These are phyloP conservation scores for Rhodotorula glutinis DNA, from an alignment of 1,284 basidiomycete species.

Conservation along the genomic window DNA sequence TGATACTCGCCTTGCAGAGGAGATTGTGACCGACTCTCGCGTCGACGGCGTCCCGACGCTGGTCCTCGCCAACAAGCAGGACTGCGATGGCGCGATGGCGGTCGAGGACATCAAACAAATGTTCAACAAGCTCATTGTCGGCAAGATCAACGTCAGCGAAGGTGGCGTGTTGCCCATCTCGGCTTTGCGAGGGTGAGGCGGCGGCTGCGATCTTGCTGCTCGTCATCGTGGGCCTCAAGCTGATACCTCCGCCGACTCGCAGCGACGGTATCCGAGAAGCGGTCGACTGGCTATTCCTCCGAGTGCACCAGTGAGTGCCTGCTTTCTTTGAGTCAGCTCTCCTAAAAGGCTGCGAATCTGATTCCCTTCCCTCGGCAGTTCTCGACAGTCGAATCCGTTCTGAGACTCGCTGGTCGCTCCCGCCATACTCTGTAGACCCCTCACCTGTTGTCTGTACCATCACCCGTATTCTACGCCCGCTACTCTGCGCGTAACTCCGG, in stretches of 20 bases:
- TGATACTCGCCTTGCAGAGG: too few species aligned
- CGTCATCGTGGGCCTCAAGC: too few species aligned
- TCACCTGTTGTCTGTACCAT: neutral
- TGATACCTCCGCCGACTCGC: neutral
- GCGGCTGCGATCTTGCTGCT: neutral
- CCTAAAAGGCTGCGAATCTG: neutral
- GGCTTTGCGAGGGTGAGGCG: slow-evolving; percentile 76
- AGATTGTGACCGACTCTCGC: slow-evolving; percentile 75
- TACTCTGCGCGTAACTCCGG: too few species aligned
- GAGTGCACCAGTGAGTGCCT: slow-evolving; percentile 39
- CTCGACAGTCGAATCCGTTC: slow-evolving; percentile 9
- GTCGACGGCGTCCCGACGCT: slow-evolving; percentile 82
- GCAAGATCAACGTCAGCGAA: slow-evolving; percentile 43
- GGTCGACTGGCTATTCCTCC: slow-evolving; percentile 79
- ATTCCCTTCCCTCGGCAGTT: slow-evolving; percentile 1
- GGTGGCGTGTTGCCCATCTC: slow-evolving; percentile 74
- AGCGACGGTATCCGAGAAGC: slow-evolving; percentile 85
- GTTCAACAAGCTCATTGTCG: slow-evolving; percentile 44
- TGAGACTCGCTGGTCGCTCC: neutral
- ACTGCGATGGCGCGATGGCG: slow-evolving; percentile 69
- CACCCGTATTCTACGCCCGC: too few species aligned
- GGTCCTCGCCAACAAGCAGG: slow-evolving; percentile 89
- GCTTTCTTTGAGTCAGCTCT: too few species aligned
- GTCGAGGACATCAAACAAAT: slow-evolving; percentile 68
- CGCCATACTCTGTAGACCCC: too few species aligned